Evolutionary conservation across 1,284 basidiomycete genomes (phyloP).

Genomic region (Mycosarcoma mackinlayi): DNA sequence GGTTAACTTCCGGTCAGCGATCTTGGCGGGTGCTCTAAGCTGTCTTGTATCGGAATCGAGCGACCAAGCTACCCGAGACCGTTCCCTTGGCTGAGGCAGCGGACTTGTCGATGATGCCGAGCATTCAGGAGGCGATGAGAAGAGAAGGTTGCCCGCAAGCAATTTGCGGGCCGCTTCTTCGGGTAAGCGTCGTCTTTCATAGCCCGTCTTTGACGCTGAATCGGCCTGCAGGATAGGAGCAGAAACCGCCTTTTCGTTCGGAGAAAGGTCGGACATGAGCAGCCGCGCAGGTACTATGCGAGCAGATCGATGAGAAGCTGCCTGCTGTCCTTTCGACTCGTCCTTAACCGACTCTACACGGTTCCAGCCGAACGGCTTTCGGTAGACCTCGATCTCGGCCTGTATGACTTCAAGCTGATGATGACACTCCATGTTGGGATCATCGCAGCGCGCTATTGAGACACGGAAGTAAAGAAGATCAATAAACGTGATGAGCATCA

Average conservation of each 20-base stretch:
- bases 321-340: neutral
- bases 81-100: neutral
- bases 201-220: neutral
- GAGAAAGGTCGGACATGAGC: slow-evolving; percentile 11
- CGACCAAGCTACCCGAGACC: slow-evolving; percentile 1
- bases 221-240: neutral
- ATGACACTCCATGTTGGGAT: slow-evolving; percentile 28
- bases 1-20: slow-evolving; percentile 30
- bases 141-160: slow-evolving; percentile 5
- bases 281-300: slow-evolving; percentile 3
- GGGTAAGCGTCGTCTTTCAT: slow-evolving; percentile 7
- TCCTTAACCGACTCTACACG: neutral
- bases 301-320: neutral
- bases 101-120: neutral
- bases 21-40: slow-evolving; percentile 30
- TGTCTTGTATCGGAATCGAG: slow-evolving; percentile 8
- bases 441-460: slow-evolving; percentile 9
- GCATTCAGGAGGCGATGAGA: slow-evolving; percentile 1
- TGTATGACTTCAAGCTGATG: slow-evolving; percentile 32
- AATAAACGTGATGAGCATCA: neutral
- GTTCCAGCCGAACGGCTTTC: slow-evolving; percentile 18
- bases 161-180: slow-evolving; percentile 24
- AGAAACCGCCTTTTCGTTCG: slow-evolving; percentile 6
- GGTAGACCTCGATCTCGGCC: slow-evolving; percentile 25
- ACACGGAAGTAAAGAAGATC: neutral